phyloP scores from a whole-genome alignment of 257 asterid genomes.

The Eustoma russellianum region DNA sequence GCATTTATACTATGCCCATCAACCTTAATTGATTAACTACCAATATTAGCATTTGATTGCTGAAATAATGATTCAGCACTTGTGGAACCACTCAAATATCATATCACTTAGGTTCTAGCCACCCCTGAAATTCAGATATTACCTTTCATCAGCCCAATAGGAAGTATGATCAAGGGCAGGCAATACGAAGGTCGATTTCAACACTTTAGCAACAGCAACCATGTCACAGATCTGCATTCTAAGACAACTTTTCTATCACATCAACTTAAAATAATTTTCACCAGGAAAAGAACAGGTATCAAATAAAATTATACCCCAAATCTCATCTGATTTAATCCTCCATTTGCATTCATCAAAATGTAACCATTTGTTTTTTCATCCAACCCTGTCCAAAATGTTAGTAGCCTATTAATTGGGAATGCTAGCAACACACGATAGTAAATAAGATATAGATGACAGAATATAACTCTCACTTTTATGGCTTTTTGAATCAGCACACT shows the following conservation, averaged over 20 bases:
- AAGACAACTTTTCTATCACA: conserved; percentile 57
- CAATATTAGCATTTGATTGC: too few relatives aligned
- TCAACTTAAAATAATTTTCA: conserved; percentile 16
- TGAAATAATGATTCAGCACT: too few relatives aligned
- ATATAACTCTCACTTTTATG: conserved; percentile 52
- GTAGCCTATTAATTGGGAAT: conserved; percentile 7
- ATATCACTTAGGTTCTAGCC: too few relatives aligned
- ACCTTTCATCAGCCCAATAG: conserved; percentile 98
- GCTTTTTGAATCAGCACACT: conserved; percentile 66
- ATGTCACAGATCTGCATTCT: conserved; percentile 99
- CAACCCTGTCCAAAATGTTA: conserved; percentile 37
- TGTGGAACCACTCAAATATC: too few relatives aligned
- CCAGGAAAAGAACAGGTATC: conserved; percentile 12
- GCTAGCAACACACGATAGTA: conserved; percentile 3
- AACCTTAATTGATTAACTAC: too few relatives aligned
- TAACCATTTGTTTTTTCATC: conserved; percentile 70
- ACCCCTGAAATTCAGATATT: conserved; percentile 8
- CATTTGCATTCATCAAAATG: conserved; percentile 84
- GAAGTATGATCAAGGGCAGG: conserved; percentile 96
- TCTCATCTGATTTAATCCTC: conserved; percentile 99
- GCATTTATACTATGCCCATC: too few relatives aligned
- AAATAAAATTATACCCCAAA: conserved; percentile 87
- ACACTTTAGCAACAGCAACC: conserved; percentile 92
- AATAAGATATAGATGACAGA: neutral
- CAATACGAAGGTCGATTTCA: conserved; percentile 90